Evolutionary conservation across 257 asterid species (phyloP).

Genomic region (Ocimum tenuiflorum): DNA sequence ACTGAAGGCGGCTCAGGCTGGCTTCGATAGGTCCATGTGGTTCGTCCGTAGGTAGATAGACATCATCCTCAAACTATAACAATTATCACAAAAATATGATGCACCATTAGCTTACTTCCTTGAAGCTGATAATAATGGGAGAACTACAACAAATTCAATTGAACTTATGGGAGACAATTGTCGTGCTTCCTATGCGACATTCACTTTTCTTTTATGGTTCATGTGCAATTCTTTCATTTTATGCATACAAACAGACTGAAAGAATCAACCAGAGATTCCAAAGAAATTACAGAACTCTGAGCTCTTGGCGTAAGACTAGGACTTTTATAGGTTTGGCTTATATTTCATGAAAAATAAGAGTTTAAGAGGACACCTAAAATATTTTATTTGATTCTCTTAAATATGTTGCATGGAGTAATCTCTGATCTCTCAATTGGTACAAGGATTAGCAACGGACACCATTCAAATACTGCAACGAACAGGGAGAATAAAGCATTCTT

Average conservation of each 20-base stretch:
- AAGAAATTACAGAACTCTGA: background rate
- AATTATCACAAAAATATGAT: slow-evolving; percentile 4
- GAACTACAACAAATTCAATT: background rate
- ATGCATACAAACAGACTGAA: background rate
- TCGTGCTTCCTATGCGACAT: background rate
- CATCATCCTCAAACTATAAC: slow-evolving; percentile 83
- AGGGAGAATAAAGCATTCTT: no score
- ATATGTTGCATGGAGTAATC: background rate
- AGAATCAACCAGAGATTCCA: no score
- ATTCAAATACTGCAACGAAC: no score
- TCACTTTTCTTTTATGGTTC: background rate
- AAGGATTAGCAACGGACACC: background rate
- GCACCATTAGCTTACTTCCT: background rate
- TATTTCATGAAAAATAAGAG: background rate
- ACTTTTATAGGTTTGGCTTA: background rate
- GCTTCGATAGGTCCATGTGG: slow-evolving; percentile 97
- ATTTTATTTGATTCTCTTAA: background rate
- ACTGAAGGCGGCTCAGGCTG: slow-evolving; percentile 58
- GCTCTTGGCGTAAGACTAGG: background rate
- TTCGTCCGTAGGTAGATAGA: slow-evolving; percentile 81
- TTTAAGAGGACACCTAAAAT: background rate
- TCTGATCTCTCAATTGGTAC: background rate
- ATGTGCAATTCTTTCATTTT: background rate
- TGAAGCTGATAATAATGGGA: background rate
- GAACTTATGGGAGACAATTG: background rate